These are phyloP conservation scores for Gaeumannomyces tritici DNA, from an alignment of 2,329 filamentous ascomycete genomes.

Conservation along the genomic window DNA sequence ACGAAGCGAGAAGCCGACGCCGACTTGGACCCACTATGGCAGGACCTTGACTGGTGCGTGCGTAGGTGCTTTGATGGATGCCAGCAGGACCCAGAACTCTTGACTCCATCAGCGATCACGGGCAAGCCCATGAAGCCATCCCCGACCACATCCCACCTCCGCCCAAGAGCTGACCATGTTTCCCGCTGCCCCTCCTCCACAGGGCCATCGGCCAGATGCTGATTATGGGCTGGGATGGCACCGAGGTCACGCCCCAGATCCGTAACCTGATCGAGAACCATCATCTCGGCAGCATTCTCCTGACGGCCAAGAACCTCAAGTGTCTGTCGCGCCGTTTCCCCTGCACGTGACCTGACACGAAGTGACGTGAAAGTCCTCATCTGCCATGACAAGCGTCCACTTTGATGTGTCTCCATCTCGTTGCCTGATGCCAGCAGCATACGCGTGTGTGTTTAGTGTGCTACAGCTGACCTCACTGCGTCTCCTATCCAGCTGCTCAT, in stretches of 20 bases:
- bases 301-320: constrained; percentile 79
- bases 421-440: not conserved
- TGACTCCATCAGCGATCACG: no score
- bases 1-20: constrained; percentile 21
- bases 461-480: constrained; percentile 8
- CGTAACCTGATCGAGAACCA: constrained; percentile 70
- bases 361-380: constrained; percentile 1
- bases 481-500: constrained; percentile 60
- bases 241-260: constrained; percentile 74
- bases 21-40: constrained; percentile 57
- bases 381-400: not conserved
- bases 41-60: constrained; percentile 65
- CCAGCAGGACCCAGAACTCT: no score
- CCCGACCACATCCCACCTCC: no score
- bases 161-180: constrained; percentile 16
- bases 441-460: constrained; percentile 7
- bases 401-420: not conserved
- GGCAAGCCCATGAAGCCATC: not conserved
- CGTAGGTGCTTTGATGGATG: not conserved
- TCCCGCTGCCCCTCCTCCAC: constrained; percentile 10
- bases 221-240: constrained; percentile 81
- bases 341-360: not conserved
- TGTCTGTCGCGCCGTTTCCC: constrained; percentile 38
- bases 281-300: constrained; percentile 78
- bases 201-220: constrained; percentile 68